Evolutionary conservation across 2,329 filamentous ascomycete species (phyloP), one percentile per base, ranked within the genome.

Genomic region (Botrytis cinerea): DNA sequence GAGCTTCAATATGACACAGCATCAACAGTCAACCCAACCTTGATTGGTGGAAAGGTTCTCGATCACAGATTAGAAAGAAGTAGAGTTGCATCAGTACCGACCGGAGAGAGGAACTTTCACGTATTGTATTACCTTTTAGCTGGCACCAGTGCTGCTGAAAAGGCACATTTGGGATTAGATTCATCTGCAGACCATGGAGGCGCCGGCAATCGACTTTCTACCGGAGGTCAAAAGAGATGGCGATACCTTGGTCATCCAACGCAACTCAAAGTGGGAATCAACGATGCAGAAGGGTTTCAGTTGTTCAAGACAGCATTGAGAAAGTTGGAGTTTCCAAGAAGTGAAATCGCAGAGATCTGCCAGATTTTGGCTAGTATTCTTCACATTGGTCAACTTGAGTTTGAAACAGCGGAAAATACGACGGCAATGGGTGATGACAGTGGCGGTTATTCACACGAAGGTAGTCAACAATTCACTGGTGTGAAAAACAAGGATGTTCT

Each of bases 371-470:
- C 96, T 46, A 91, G 90, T 78, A 98, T 99, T 77, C 87, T 99
- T n/a, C 96, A 99, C 82, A 95, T 99, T 77, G 96, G 96, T 43
- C 96, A 99, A 84, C 89, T 99, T 4, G 96, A 99, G 79, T 99
- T 99, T 78, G 90, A 92, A 81, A 94, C 89, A 0, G 91, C 92
- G 2, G 91, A 93, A 78, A 90, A 91, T 77, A 98, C 96, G 0
- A 91, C 91, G 2, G 91, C 89, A 0, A 89, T 89, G 1, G 94
- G 90, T 2, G 95, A 98, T 78, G 96, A 99, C 79, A 98, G 95
- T 77, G 96, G 96, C 72, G 95, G 95, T 32, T 98, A 96, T 83
- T 97, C 96, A 0, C 94, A 97, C 80, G 96, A 99, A 82, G 96
- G 96, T 76, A 93, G 91, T 60, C 93, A 96, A 80, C 93, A 88